Base-by-base conservation (phyloP, 768 basidiomycete genomes). In the Amanita pallidorosea region DNA sequence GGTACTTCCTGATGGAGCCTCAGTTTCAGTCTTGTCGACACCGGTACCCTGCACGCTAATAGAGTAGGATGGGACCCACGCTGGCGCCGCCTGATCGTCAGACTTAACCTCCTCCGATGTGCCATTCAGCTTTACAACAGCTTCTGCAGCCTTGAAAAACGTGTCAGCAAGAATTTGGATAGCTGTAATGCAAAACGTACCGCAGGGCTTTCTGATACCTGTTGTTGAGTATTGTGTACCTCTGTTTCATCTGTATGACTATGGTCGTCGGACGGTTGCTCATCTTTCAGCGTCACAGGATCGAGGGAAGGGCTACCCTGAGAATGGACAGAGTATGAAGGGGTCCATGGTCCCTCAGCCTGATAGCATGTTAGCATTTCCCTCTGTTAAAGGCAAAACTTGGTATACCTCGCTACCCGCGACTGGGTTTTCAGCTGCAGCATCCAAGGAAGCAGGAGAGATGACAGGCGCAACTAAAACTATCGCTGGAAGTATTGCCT, bases 321-420 rank as follows among this genome's bases (percentile, higher is more conserved):
- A 27, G 27, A 27, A 27, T 27, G 65, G 2, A 70, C 68, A 5
- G 70, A 71, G 50, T 71, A 70, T n/a, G 70, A 70, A 29, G 69
- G 64, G 22, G 68, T 68, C 69, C 68, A 70, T 42, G 54, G 29
- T 22, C 53, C 53, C 18, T 63, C 41, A 6, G 13, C 15, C 47
- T 47, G 23, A 27, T 34, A 3, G 22, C 1, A 20, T 15, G 12
- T 47, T 47, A 47, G 45, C 18, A 20, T 13, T 11, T 23, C 15
- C 8, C 7, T n/a, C 15, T 23, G 4, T 13, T 17, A 23, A n/a
- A 17, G 22, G 22, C 3, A 48, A 27, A 48, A 47, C 7, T 6
- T 4, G 7, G n/a, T 3, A 8, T 48, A 48, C 47, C 47, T 49
- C 40, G 29, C 29, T 40, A n/a, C 18, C 22, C 7, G 25, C 11